These are phyloP conservation scores for Alternaria postmessia DNA, from an alignment of 2,329 filamentous ascomycete genomes.

Conservation along the genomic window DNA sequence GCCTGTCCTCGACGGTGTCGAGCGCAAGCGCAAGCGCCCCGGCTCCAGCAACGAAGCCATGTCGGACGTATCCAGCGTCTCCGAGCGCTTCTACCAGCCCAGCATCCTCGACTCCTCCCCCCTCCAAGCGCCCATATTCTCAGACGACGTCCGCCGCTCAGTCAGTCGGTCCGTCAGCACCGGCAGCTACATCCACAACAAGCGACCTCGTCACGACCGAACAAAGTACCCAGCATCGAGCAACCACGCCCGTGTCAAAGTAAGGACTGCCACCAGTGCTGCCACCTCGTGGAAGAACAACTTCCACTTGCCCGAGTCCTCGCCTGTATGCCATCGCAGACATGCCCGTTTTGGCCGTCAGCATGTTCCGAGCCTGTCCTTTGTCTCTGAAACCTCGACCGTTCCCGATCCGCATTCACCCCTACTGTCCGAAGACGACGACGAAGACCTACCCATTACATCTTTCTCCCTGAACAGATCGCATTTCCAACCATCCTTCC, in stretches of 20 bases:
- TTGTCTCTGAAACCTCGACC: conserved; percentile 76
- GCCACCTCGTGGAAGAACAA: conserved; percentile 75
- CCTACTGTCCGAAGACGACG: conserved; percentile 78
- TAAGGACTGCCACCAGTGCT: conserved; percentile 66
- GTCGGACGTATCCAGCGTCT: conserved; percentile 86
- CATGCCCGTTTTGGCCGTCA: conserved; percentile 76
- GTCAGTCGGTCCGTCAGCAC: conserved; percentile 66
- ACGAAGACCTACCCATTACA: conserved; percentile 78
- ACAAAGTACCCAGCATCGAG: conserved; percentile 53
- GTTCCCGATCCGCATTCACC: conserved; percentile 68
- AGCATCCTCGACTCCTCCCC: conserved; percentile 82
- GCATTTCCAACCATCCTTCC: conserved; percentile 70
- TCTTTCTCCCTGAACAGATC: conserved; percentile 70
- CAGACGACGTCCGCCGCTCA: conserved; percentile 72
- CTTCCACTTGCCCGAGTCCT: conserved; percentile 82
- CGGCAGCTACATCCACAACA: conserved; percentile 52
- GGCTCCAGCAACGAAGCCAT: conserved; percentile 73
- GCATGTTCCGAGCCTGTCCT: conserved; percentile 76
- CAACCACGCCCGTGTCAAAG: conserved; percentile 73
- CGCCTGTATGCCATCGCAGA: conserved; percentile 79
- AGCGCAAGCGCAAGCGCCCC: conserved; percentile 76
- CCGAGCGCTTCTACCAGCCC: conserved; percentile 75
- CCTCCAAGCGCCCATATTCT: conserved; percentile 82
- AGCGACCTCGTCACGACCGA: conserved; percentile 46
- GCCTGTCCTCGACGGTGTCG: conserved; percentile 76